Evolutionary conservation across 2,329 filamentous ascomycete species (phyloP).

Genomic region (Canariomyces notabilis): DNA sequence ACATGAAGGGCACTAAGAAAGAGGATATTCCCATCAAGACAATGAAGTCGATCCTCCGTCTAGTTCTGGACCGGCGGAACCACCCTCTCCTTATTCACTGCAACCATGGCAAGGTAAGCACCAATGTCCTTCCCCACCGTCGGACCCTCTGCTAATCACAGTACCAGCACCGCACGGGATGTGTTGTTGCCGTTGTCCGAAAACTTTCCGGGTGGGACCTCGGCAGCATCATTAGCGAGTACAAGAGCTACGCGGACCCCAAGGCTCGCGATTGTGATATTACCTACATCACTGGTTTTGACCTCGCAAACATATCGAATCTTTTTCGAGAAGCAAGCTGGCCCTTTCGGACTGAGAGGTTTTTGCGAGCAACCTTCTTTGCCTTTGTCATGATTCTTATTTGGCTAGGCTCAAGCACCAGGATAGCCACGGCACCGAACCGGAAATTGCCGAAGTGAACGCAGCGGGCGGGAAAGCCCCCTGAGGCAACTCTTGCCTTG

Average conservation of each 20-base stretch:
- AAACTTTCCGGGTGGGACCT: slow-evolving; percentile 65
- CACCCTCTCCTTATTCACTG: slow-evolving; percentile 84
- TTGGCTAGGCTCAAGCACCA: slow-evolving; percentile 38
- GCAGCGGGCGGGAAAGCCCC: not conserved
- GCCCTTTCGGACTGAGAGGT: slow-evolving; percentile 32
- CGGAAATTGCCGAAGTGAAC: slow-evolving; percentile 1
- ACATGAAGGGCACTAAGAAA: slow-evolving; percentile 87
- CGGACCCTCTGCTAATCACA: not conserved
- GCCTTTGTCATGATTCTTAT: slow-evolving; percentile 38
- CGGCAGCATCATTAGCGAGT: slow-evolving; percentile 63
- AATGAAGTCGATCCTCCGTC: slow-evolving; percentile 65
- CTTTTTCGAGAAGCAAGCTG: slow-evolving; percentile 26
- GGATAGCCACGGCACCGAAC: slow-evolving; percentile 21
- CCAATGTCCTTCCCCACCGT: not conserved
- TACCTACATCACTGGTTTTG: slow-evolving; percentile 51
- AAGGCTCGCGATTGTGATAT: slow-evolving; percentile 58
- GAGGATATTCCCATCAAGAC: slow-evolving; percentile 59
- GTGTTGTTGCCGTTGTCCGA: slow-evolving; percentile 75
- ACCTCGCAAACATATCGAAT: slow-evolving; percentile 34
- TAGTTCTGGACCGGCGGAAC: slow-evolving; percentile 67
- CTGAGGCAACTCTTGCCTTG: not conserved
- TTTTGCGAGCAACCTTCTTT: slow-evolving; percentile 41
- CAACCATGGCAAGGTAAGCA: slow-evolving; percentile 74
- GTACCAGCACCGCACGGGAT: slow-evolving; percentile 75
- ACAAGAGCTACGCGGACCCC: slow-evolving; percentile 58